These are phyloP conservation scores for Euphorbia peplus DNA, from an alignment of 345 rosid genomes.

Conservation along the genomic window DNA sequence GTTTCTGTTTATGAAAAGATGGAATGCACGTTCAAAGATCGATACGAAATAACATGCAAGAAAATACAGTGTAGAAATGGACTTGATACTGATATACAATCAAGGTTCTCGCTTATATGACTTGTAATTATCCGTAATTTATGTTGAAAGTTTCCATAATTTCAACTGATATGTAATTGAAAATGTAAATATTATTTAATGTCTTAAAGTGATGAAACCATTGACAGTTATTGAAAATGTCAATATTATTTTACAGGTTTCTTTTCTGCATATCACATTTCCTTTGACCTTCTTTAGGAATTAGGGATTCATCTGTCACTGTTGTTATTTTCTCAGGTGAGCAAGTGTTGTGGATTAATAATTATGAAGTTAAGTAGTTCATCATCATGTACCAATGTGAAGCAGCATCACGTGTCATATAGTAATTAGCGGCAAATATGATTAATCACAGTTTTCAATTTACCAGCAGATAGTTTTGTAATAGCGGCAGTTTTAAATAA, in stretches of 20 bases:
- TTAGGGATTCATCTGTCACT: background rate
- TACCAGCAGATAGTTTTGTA: too few species aligned
- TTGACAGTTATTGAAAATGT: background rate
- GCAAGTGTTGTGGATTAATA: background rate
- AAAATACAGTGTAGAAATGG: background rate
- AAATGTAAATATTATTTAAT: too few species aligned
- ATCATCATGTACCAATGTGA: background rate
- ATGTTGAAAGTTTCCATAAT: conserved; percentile 1
- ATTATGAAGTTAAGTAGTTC: background rate
- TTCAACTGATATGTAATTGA: too few species aligned
- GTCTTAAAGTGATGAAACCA: too few species aligned
- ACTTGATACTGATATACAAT: background rate
- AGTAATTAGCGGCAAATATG: too few species aligned
- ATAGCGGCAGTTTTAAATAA: too few species aligned
- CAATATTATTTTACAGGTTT: background rate
- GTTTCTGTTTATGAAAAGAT: conserved; percentile 8
- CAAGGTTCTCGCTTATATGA: background rate
- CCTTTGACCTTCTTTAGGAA: background rate
- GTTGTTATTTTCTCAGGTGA: background rate
- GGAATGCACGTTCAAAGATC: conserved; percentile 13
- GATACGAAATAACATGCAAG: too few species aligned
- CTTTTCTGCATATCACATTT: too few species aligned
- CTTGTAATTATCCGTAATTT: background rate
- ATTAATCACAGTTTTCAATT: too few species aligned
- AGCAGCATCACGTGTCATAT: too few species aligned